Evolutionary conservation across 2,329 filamentous ascomycete species (phyloP).

Genomic region (Trichocomaceae sp.): DNA sequence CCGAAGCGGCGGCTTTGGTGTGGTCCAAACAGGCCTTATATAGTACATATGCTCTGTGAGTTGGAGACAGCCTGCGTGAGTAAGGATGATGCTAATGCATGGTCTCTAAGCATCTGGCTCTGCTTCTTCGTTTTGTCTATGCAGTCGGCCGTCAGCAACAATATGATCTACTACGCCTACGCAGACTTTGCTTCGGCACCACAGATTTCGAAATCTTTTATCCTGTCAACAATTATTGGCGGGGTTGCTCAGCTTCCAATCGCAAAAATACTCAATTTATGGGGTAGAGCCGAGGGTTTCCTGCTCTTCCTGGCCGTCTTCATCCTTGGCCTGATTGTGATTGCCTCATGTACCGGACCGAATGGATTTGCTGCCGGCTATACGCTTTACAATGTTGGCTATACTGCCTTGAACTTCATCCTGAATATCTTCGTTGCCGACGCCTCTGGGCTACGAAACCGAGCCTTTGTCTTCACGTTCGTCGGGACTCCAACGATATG

Average conservation of each 20-base stretch:
- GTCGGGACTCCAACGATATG: constrained; percentile 46
- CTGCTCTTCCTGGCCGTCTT: constrained; percentile 40
- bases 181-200: constrained; percentile 47
- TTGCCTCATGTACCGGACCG: constrained; percentile 53
- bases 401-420: constrained; percentile 49
- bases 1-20: constrained; percentile 36
- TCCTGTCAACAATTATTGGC: constrained; percentile 50
- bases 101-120: constrained; percentile 37
- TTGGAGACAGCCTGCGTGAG: background rate
- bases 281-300: constrained; percentile 53
- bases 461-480: constrained; percentile 54
- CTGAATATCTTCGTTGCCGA: constrained; percentile 56
- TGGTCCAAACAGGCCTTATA: constrained; percentile 34
- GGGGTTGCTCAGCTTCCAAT: constrained; percentile 50
- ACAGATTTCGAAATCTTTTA: constrained; percentile 47
- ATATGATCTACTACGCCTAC: constrained; percentile 46
- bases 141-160: constrained; percentile 36
- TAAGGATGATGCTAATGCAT: too few species aligned
- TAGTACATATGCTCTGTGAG: constrained; percentile 28
- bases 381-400: constrained; percentile 51
- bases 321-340: constrained; percentile 48
- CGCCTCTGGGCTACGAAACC: constrained; percentile 52
- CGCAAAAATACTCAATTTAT: constrained; percentile 55
- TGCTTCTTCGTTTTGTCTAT: constrained; percentile 42
- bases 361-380: constrained; percentile 54